Evolutionary conservation across 306 rosid genomes (phyloP), one percentile per base, ranked within the genome.

Genomic region (Macrotyloma uniflorum): DNA sequence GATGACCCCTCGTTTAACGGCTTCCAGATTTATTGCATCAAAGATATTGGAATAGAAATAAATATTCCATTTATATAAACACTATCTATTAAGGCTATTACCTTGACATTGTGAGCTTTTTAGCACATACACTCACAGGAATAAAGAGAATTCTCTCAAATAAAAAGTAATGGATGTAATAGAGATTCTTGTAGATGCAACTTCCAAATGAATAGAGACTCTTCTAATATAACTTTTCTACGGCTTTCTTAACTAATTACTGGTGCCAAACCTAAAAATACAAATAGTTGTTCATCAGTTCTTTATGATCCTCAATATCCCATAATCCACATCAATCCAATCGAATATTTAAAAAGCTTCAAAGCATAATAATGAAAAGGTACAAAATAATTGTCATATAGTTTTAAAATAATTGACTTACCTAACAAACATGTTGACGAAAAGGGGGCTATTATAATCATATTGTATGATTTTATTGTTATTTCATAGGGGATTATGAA

Each of bases 31-130:
- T 57, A 43, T 30, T 68, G 49, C 16, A 42, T 19, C 38, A 43
- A 55, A 58, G 28, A 57, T 28, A 55, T 55, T 68, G 61, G 32
- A 78, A 55, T 30, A 58, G 38, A 76, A 75, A 62, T 20, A 61
- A 26, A 40, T 18, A 13, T 19, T 68, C 4, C 62, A 45, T 69
- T 40, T 42, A 58, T 61, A 35, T 65, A 64, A 49, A 50, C 28
- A 58, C 24, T 36, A 11, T 53, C 11, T 54, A 51, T 40, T 38
- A 67, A 77, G 75, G 58, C 23, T 53, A 40, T 14, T 51, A 53
- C 67, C 53, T n/a, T 32, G 5, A 22, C 13, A 15, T 53, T 38
- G 46, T 66, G 13, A 58, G 26, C 42, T 13, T 46, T 18, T 63
- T 35, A 61, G 57, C 64, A 50, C 58, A 19, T 5, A 23, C 2